phyloP scores from a whole-genome alignment of 2,329 filamentous ascomycete species.

The Diaporthe sp. region DNA sequence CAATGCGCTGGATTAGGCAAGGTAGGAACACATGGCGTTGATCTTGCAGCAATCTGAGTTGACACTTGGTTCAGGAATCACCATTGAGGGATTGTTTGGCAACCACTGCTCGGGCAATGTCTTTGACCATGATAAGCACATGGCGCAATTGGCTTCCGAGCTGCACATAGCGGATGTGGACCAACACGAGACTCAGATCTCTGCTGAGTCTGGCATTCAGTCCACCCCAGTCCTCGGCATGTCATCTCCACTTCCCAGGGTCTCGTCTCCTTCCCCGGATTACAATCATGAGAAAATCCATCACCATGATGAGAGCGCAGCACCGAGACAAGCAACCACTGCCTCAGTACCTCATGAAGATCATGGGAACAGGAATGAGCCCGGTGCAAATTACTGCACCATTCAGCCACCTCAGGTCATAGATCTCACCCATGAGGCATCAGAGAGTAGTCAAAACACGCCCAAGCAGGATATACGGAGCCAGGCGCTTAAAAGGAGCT shows the following conservation, averaged over 20 bases:
- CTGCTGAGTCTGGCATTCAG: slow-evolving; percentile 14
- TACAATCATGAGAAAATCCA: neutral
- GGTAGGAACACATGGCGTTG: slow-evolving; percentile 41
- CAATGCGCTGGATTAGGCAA: slow-evolving; percentile 68
- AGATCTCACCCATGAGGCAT: slow-evolving; percentile 26
- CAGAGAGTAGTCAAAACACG: neutral
- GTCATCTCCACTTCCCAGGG: neutral
- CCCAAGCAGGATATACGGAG: neutral
- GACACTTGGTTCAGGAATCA: slow-evolving; percentile 53
- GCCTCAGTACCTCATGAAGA: neutral
- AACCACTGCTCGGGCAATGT: slow-evolving; percentile 67
- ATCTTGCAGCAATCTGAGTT: neutral
- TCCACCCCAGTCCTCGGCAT: neutral
- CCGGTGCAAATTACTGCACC: no score
- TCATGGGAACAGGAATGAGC: neutral
- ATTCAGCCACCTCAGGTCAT: slow-evolving; percentile 1
- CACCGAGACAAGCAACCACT: neutral
- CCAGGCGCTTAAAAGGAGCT: slow-evolving; percentile 6
- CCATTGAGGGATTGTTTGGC: slow-evolving; percentile 78
- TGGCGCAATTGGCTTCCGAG: slow-evolving; percentile 52
- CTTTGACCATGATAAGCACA: slow-evolving; percentile 74
- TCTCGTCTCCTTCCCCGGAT: neutral
- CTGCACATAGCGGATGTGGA: neutral
- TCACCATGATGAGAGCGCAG: neutral
- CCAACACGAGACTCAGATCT: slow-evolving; percentile 21